Evolutionary conservation across 345 rosid species (phyloP), one percentile per base, ranked within the genome.

Genomic region (Balakata baccata): DNA sequence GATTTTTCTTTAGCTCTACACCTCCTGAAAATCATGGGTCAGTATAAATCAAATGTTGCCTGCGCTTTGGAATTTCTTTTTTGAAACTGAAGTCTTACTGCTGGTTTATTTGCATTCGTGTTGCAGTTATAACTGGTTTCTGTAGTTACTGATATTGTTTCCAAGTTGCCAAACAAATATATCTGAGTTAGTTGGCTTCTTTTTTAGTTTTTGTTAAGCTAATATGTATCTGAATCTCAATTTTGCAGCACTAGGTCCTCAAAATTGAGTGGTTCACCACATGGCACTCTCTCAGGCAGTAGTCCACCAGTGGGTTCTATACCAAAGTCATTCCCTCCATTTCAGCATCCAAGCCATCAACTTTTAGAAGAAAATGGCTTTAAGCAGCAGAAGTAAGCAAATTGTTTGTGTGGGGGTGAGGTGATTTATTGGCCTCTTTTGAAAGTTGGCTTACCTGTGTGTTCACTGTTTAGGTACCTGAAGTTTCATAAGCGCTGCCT

Each of bases 341-440:
- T 95, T 75, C 98, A 92, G 81, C 99, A 95, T 86, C 98, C 96
- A 7, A 92, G 99, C 80, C 98, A 95, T 86, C 92, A 89, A 77
- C 84, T 95, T 68, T 83, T 95, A 69, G 99, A 95, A 87, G 97
- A 92, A 77, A 92, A 95, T 86, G 97, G 98, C 60, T 95, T 95
- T 60, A 91, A 88, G 83, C 99, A 92, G 77, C 94, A 95, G 81
- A 89, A 87, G 99, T 95, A 88, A 87, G 97, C 68, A 52, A 46
- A 64, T 69, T 62, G 10, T 78, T 59, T 66, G 68, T n/a, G 25
- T 51, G 68, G 5, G 25, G 52, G 17, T 62, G 38, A 16, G 7
- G 29, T 45, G n/a, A 8, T 23, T 76, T n/a, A 34, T 49, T 25
- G 54, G 12, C 16, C n/a, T 29, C 6, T 52, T 68, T 2, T 75